Evolutionary conservation across 225 moss, liverwort and hornwort species (phyloP).

Genomic region (Physcomitrium patens): DNA sequence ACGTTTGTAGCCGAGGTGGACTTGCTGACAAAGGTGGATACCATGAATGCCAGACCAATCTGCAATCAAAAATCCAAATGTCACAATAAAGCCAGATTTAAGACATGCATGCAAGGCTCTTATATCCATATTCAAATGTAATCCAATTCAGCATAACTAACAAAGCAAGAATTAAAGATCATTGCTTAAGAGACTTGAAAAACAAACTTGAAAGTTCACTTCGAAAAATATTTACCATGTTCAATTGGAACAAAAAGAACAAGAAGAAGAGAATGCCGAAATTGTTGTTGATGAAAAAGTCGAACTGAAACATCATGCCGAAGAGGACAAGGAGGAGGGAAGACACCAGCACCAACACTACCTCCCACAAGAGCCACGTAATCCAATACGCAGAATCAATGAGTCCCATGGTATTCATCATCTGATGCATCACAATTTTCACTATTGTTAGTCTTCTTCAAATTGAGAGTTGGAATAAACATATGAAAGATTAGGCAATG

Average conservation of each 20-base stretch:
- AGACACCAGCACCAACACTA: slow-evolving; percentile 67
- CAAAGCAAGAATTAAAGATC: not conserved
- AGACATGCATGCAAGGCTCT: not conserved
- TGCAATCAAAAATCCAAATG: slow-evolving; percentile 39
- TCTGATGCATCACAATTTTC: slow-evolving; percentile 52
- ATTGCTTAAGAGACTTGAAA: not conserved
- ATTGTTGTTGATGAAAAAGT: slow-evolving; percentile 84
- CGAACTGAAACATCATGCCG: slow-evolving; percentile 91
- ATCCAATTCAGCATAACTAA: not conserved
- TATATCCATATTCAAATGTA: not conserved
- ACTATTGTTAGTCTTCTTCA: slow-evolving; percentile 4
- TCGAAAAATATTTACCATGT: slow-evolving; percentile 59
- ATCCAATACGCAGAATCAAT: slow-evolving; percentile 95
- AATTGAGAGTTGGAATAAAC: not conserved
- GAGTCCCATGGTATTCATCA: slow-evolving; percentile 90
- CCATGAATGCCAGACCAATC: slow-evolving; percentile 92
- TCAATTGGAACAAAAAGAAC: slow-evolving; percentile 87
- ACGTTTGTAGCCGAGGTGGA: slow-evolving; percentile 90
- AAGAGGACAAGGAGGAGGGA: slow-evolving; percentile 80
- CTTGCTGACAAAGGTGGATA: slow-evolving; percentile 85
- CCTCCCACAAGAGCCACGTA: slow-evolving; percentile 92
- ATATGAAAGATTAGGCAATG: not conserved
- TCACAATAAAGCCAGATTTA: not conserved
- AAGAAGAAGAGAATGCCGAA: slow-evolving; percentile 83
- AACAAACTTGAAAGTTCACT: not conserved